Evolutionary conservation across 2,329 filamentous ascomycete genomes (phyloP), one percentile per base, ranked within the genome.

Genomic region (Elsinoe fawcettii): DNA sequence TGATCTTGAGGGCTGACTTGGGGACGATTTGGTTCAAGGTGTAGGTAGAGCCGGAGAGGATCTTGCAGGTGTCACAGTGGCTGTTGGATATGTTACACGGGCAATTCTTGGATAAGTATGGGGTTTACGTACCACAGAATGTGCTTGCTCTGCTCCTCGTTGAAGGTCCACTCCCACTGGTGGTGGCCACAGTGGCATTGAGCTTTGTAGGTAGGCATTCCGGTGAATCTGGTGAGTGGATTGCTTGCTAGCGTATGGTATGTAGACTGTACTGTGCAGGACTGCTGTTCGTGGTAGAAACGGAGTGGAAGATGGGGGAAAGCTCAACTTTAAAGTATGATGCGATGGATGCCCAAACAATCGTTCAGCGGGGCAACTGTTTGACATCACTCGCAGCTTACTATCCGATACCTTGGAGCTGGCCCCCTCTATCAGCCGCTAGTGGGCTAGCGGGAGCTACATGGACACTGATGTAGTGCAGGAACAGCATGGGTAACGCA

Each of bases 21-120:
- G 77, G 77, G 55, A 80, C 73, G 66, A 80, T 76, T 60, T 80
- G 76, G 69, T 80, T 81, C 60, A 80, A 69, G 16, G 77, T 80
- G 71, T 71, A 80, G 51, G 76, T 72, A 16, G 73, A 70, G 61
- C 78, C 78, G 54, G 73, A 73, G 58, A 80, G 73, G 60, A 71
- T 65, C 63, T 81, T 80, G 77, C 80, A 82, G 27, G 78, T 79
- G 63, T 78, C 72, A 70, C 80, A 82, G 64, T 82, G 80, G 72
- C 78, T 79, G 57, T 36, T 30, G 23, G 27, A 32, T 12, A 14
- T 25, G 44, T 56, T 18, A 49, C 22, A 49, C 20, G 34, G 2
- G n/a, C 5, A 14, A 11, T 20, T 12, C 3, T 20, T 3, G 2
- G 14, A 41, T 2, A 20, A 60, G 69, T 66, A 62, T 71, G 59